A percentile compares a stretch with the other conserved stretches of the same genome.
phyloP scores from a whole-genome alignment of 768 basidiomycete species.

The Hydnum rufescens region DNA sequence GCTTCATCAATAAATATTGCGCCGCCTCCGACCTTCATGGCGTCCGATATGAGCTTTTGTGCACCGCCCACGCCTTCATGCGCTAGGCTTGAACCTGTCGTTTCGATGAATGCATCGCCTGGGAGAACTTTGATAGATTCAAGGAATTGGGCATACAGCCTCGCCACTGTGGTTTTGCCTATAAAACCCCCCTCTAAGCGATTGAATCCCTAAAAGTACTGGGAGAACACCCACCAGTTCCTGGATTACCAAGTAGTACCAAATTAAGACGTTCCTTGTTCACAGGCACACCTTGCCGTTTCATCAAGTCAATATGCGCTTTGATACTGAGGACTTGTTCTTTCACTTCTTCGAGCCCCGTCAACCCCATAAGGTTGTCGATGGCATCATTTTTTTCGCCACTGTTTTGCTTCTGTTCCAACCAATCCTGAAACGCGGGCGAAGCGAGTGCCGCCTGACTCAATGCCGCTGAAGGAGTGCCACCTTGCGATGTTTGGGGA shows the following conservation, averaged over 20 bases:
- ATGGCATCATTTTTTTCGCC: slow-evolving; percentile 34
- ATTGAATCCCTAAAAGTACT: neutral
- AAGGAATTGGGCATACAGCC: slow-evolving; percentile 42
- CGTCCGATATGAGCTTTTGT: slow-evolving; percentile 29
- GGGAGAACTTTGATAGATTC: slow-evolving; percentile 34
- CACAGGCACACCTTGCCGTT: slow-evolving; percentile 33
- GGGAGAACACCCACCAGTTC: slow-evolving; percentile 33
- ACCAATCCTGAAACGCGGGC: slow-evolving; percentile 27
- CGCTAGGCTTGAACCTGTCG: slow-evolving; percentile 38
- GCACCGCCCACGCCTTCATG: slow-evolving; percentile 34
- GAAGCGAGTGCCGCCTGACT: neutral
- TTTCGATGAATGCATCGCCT: slow-evolving; percentile 35
- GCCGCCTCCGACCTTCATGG: slow-evolving; percentile 37
- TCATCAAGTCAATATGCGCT: slow-evolving; percentile 25
- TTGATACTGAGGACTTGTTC: slow-evolving; percentile 36
- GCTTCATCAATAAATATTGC: slow-evolving; percentile 53
- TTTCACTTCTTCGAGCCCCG: slow-evolving; percentile 49
- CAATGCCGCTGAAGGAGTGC: neutral
- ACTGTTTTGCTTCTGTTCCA: slow-evolving; percentile 33
- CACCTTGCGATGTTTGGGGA: neutral
- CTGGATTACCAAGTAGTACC: slow-evolving; percentile 48
- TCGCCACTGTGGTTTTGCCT: slow-evolving; percentile 56
- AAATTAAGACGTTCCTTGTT: slow-evolving; percentile 41
- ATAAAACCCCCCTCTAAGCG: neutral
- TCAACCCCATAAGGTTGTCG: slow-evolving; percentile 50